Evolutionary conservation across 768 basidiomycete genomes (phyloP), one percentile per base, ranked within the genome.

Genomic region (Leccinum obscurum): DNA sequence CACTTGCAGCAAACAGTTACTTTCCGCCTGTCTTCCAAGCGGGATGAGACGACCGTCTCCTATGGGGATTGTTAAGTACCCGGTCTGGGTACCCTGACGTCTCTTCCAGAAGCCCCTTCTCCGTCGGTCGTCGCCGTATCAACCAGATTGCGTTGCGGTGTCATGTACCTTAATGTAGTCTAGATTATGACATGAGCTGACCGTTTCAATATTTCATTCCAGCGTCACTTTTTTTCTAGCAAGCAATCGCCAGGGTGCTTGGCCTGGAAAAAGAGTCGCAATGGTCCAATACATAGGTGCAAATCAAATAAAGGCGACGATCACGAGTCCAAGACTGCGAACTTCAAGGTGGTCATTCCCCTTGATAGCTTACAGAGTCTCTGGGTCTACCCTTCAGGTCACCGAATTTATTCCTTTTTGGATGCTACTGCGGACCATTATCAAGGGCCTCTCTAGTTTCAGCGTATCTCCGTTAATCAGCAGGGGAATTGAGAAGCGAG

Each of bases 1-100:
- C 69, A 60, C 26, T 46, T 53, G n/a, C 20, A 64, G 62, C 52
- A 39, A 58, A 62, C 64, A 58, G 4, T 60, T 15, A 46, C 44
- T 54, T 46, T 55, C 51, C 44, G 11, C 59, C 15, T 3, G 24
- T 34, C 46, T 15, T 57, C 56, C 55, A 53, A 24, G 22, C 20
- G 22, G 2, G 30, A 20, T 39, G 3, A 22, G 20, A 22, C 11
- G 32, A 15, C 14, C 11, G 32, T 28, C 14, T 14, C 51, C 50
- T 54, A 52, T 51, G 61, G 48, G 54, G 20, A 34, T 35, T 24
- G 32, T 64, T 32, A 57, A 54, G 57, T 61, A 55, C 30, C 26
- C n/a, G n/a, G 24, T 5, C 11, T 14, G 49, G 8, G 22, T 56
- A 34, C 22, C 39, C 32, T 34, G 32, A 34, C 32, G 41, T 58